Conservation (phyloP, 345 rosid species). For the Diplotaxis tenuifolia region DNA sequence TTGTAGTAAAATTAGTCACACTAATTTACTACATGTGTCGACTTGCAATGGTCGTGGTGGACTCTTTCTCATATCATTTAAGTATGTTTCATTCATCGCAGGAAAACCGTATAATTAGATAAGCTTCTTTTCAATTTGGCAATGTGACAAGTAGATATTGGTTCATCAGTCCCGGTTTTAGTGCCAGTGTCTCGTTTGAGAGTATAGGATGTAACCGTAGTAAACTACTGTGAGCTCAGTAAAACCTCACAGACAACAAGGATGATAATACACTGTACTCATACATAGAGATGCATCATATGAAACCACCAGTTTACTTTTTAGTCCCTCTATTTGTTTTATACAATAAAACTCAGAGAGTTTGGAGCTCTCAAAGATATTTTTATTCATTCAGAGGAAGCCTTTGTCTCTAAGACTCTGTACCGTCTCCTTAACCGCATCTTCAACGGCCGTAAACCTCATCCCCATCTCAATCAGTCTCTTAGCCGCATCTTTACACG, state of each 20-base stretch:
- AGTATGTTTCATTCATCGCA: too few species aligned
- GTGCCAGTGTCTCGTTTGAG: too few species aligned
- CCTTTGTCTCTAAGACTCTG: background rate
- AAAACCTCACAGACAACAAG: slow-evolving; percentile 1
- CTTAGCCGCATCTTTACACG: slow-evolving; percentile 55
- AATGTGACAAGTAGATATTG: too few species aligned
- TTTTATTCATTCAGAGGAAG: slow-evolving; percentile 22
- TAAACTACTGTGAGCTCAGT: slow-evolving; percentile 17
- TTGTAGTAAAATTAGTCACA: too few species aligned
- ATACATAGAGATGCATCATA: slow-evolving; percentile 4
- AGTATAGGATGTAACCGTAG: too few species aligned
- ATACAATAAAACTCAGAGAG: slow-evolving; percentile 6
- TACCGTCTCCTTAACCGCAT: background rate
- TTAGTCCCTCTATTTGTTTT: slow-evolving; percentile 6
- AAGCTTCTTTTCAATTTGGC: too few species aligned
- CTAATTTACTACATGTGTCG: too few species aligned
- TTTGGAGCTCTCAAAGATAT: background rate
- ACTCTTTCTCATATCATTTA: too few species aligned
- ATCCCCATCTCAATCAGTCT: slow-evolving; percentile 49
- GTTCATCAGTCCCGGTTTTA: too few species aligned
- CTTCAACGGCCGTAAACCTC: background rate
- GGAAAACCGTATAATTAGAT: too few species aligned
- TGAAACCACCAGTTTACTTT: background rate
- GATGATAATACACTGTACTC: slow-evolving; percentile 1
- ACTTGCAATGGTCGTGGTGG: too few species aligned